Base-by-base conservation (phyloP, 1,284 basidiomycete species). In the Pascua guehoae region DNA sequence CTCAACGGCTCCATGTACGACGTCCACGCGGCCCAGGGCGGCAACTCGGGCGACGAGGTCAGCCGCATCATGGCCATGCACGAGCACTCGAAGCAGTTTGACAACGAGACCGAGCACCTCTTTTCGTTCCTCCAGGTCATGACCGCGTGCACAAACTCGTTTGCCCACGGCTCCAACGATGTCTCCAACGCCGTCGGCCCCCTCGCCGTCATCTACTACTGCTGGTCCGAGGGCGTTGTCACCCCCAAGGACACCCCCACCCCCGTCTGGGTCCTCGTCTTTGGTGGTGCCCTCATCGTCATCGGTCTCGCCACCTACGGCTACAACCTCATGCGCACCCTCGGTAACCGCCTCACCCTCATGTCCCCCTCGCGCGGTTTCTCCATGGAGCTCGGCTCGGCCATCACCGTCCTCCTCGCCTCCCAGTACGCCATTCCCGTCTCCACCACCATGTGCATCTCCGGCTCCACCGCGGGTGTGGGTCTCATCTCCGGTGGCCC, bases 81-180 rank as follows among this genome's bases (percentile, higher is more conserved):
- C 66, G 66, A 67, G 16, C 66, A 67, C 24, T 71, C 77, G 38
- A 67, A 66, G 45, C 78, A 78, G 58, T 80, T 79, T 69, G 70
- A 72, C 56, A 81, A 81, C 67, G 75, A 76, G 64, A 78, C 78
- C 53, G 80, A 81, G 63, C 78, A 80, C 63, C 59, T 76, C 24
- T 81, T 72, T 73, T 79, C 78, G 12, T 81, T 80, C 70, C 69
- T 81, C 42, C 80, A 81, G 59, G 78, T 81, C 53, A 55, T 81
- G 47, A 81, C 80, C 10, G 79, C 79, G 15, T 81, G 79, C 59
- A 79, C 76, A 53, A 77, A 78, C 47, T 79, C 78, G 11, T 81
- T 81, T 60, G 79, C 78, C 12, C 79, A 80, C 66, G 79, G 78
- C 41, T 67, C 73, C 54, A 79, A 79, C 69, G 76, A 77, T 53